Base-by-base conservation (phyloP, 352 stramenopile genomes). In the Labyrinthula sp. region DNA sequence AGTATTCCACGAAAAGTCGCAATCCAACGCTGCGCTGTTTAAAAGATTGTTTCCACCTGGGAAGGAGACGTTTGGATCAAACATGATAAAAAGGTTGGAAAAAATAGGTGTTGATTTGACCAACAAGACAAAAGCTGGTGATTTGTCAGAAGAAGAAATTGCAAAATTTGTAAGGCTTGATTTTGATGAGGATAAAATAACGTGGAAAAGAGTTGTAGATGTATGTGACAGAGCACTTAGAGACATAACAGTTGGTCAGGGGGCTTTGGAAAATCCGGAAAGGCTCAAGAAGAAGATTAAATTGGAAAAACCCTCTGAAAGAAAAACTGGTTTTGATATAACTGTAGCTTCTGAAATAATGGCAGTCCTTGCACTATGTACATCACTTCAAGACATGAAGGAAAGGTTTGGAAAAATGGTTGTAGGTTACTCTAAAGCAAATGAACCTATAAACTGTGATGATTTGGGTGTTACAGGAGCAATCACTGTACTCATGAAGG, bases 331-430 rank as follows among this genome's bases (percentile, higher is more conserved):
- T 38, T 90, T 88, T 60, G 77, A 88, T 56, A 89, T 90, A 50
- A 78, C 77, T 26, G 89, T 97, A 1, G 89, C 89, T 0, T 93
- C 74, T 27, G 88, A 97, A 64, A 87, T 97, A 58, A 97, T 97
- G 87, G 86, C 88, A 24, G 88, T 97, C 17, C 64, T 98, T 38
- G 82, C 82, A 18, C 66, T 98, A 30, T 81, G 87, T 0, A 93
- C 73, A 14, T 82, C 38, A 5, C 59, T 96, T 10, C 36, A 70
- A 8, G 87, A 98, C 63, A 73, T 97, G 68, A 65, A 82, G 1
- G 68, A 85, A 38, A 84, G 88, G 36, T 61, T 95, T 0, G 80
- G 81, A 4, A 67, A 64, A 24, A 95, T 95, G 56, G 84, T 95
- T 12, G 82, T 95, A 22, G 87, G 72, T 12, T 78, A 72, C 35